These are phyloP conservation scores for Prunella vulgaris DNA, from an alignment of 257 asterid genomes.

Conservation along the genomic window DNA sequence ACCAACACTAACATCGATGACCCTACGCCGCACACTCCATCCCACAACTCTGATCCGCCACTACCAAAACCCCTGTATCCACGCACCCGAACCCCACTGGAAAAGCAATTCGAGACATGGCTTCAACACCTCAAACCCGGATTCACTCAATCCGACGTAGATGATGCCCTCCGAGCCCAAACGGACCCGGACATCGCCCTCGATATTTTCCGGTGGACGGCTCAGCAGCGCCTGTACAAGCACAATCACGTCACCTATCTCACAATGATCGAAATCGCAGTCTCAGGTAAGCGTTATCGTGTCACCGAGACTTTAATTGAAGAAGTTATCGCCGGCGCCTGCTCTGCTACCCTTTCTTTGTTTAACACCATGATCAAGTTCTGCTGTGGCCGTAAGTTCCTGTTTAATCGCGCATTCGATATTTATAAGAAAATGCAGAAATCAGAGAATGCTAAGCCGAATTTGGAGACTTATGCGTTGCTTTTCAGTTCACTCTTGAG, in stretches of 20 bases:
- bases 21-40: constrained; percentile 17
- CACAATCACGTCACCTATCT: constrained; percentile 65
- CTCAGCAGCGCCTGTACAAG: constrained; percentile 83
- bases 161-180: constrained; percentile 57
- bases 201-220: constrained; percentile 95
- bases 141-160: constrained; percentile 72
- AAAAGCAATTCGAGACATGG: constrained; percentile 77
- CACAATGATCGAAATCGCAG: constrained; percentile 55
- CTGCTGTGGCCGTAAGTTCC: constrained; percentile 62
- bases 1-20: constrained; percentile 27
- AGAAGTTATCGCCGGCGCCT: constrained; percentile 84
- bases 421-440: constrained; percentile 73
- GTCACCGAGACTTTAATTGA: constrained; percentile 68
- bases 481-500: constrained; percentile 58
- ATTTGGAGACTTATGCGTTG: constrained; percentile 68
- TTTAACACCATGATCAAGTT: constrained; percentile 84
- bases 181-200: constrained; percentile 88
- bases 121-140: constrained; percentile 76
- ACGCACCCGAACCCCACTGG: constrained; percentile 60
- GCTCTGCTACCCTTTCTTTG: constrained; percentile 51
- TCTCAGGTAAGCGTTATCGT: constrained; percentile 64
- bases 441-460: constrained; percentile 63
- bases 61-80: constrained; percentile 29
- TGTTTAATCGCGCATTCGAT: constrained; percentile 84
- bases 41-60: constrained; percentile 17